Evolutionary conservation across 768 basidiomycete genomes (phyloP), one percentile per base, ranked within the genome.

Genomic region (Pleurotus pulmonarius): DNA sequence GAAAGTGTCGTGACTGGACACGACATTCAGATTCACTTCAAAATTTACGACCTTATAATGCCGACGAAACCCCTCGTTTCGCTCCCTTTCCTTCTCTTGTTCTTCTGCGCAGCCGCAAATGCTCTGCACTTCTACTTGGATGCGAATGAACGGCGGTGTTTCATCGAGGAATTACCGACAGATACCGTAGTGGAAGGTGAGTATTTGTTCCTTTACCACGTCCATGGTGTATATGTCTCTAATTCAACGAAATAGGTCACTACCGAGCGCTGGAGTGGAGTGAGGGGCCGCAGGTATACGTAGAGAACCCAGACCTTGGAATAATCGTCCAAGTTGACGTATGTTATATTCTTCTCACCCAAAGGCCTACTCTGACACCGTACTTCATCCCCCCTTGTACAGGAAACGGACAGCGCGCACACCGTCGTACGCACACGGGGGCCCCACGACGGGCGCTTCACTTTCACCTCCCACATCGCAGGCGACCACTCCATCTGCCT

Each of bases 401-500:
- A 99, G 96, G 97, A 99, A 78, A 81, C 93, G 61, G 86, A 90
- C 38, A 86, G 80, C 2, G 83, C 84, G 2, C 88, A 98, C 63
- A 72, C 78, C 53, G 89, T 98, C 13, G 93, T 92, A 41, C 88
- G 88, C 64, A 94, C 94, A 7, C 84, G 85, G n/a, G 97, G 97
- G 1, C 90, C 94, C 4, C 76, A 86, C 20, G 90, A 96, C 49
- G 91, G 97, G 25, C 85, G 85, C 57, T 98, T 98, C 75, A 98
- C 97, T 0, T 99, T 99, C 67, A 98, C 97, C 24, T 97, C 96
- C 4, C 94, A 97, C 68, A 93, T 95, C 58, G 82, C 95, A 25
- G 95, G 95, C 47, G 97, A 98, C 76, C 97, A 99, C 75, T 87
- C 91, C 53, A 97, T 99, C 67, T 99, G 97, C 69, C 83, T 98